Evolutionary conservation across 2,329 filamentous ascomycete species (phyloP).

Genomic region (Meredithiella fracta): DNA sequence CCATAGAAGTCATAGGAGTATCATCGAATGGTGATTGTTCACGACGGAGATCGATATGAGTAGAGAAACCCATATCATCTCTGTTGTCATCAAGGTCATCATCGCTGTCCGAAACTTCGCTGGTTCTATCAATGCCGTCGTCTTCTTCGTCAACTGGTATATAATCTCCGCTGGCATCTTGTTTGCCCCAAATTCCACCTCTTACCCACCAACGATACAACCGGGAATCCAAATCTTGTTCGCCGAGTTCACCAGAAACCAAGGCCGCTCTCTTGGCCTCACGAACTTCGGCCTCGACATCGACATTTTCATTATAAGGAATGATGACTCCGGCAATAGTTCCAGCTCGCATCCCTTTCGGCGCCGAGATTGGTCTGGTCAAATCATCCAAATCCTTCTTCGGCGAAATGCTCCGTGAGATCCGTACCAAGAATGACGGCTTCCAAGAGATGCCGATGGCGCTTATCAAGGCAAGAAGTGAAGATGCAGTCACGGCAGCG

Average conservation of each 20-base stretch:
- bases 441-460: conserved; percentile 9
- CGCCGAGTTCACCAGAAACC: conserved; percentile 25
- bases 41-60: conserved; percentile 18
- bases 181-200: conserved; percentile 70
- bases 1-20: conserved; percentile 44
- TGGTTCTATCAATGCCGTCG: conserved; percentile 57
- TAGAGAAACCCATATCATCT: neutral
- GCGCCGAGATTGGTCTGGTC: neutral
- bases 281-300: conserved; percentile 68
- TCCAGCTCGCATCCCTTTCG: conserved; percentile 1
- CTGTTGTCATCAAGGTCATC: neutral
- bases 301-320: conserved; percentile 40
- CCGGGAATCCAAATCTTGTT: conserved; percentile 53
- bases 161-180: conserved; percentile 70
- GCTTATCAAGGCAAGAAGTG: conserved; percentile 20
- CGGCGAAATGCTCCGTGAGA: conserved; percentile 21
- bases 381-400: neutral
- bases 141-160: conserved; percentile 28
- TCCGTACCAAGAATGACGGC: conserved; percentile 33
- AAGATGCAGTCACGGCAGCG: conserved; percentile 38
- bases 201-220: conserved; percentile 74
- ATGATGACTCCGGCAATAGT: conserved; percentile 11
- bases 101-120: conserved; percentile 45
- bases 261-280: conserved; percentile 24
- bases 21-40: conserved; percentile 45